Conservation (phyloP, 2,329 filamentous ascomycete genomes). For the Monosporascus sp. region DNA sequence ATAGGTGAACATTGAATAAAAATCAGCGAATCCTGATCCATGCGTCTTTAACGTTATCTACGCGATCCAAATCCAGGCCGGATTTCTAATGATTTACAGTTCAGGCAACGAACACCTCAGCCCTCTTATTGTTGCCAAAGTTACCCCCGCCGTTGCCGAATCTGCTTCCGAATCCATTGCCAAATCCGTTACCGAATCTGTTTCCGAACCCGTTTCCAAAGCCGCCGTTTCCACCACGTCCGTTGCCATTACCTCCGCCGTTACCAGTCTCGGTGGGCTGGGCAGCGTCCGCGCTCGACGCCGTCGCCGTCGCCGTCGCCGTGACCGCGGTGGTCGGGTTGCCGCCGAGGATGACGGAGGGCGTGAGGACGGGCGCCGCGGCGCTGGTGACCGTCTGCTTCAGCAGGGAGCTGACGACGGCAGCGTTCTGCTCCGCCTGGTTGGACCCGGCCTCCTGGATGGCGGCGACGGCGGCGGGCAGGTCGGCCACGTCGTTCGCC, state of each 20-base stretch:
- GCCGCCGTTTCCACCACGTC: constrained; percentile 1
- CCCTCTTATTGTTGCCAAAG: constrained; percentile 9
- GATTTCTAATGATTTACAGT: neutral
- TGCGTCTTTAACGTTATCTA: no score
- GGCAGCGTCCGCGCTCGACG: constrained; percentile 4
- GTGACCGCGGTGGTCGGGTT: neutral
- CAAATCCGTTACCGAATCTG: no score
- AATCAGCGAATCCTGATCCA: no score
- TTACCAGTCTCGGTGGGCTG: constrained; percentile 8
- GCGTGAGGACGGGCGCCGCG: constrained; percentile 30
- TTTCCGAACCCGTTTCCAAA: no score
- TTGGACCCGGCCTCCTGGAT: constrained; percentile 37
- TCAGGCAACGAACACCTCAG: constrained; percentile 8
- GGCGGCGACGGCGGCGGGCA: constrained; percentile 40
- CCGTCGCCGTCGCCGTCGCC: constrained; percentile 7
- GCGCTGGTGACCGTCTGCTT: constrained; percentile 23
- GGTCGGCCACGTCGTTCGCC: constrained; percentile 44
- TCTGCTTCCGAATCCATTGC: no score
- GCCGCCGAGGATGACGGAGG: constrained; percentile 11
- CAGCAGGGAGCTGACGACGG: constrained; percentile 35
- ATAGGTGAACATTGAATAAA: no score
- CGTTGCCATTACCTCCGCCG: constrained; percentile 5
- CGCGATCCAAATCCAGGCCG: no score
- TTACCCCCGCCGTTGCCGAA: no score
- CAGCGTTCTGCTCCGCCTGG: constrained; percentile 27